These are phyloP conservation scores for Alternaria arbusti DNA, from an alignment of 2,329 filamentous ascomycete genomes.

Conservation along the genomic window DNA sequence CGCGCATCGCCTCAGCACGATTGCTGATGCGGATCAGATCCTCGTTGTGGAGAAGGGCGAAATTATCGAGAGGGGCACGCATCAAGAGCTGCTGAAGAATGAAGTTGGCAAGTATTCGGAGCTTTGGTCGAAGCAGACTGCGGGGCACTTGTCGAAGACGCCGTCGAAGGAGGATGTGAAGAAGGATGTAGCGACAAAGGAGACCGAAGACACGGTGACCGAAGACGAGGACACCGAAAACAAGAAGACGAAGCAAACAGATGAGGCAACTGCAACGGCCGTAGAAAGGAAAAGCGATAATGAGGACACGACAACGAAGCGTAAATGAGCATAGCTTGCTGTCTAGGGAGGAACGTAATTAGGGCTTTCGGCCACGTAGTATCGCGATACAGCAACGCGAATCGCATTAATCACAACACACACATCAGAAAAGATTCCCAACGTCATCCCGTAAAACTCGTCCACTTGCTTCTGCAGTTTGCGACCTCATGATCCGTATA, in stretches of 20 bases:
- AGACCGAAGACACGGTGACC: conserved; percentile 30
- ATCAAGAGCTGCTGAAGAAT: conserved; percentile 73
- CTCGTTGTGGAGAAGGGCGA: conserved; percentile 78
- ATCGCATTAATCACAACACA: background rate
- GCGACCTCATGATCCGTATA: background rate
- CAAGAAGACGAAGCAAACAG: conserved; percentile 9
- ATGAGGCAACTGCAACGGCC: conserved; percentile 22
- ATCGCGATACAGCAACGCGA: background rate
- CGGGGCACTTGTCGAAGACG: conserved; percentile 31
- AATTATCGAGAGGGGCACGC: conserved; percentile 79
- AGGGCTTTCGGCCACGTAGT: background rate
- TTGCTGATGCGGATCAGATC: conserved; percentile 85
- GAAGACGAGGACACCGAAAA: conserved; percentile 34
- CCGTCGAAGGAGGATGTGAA: conserved; percentile 24
- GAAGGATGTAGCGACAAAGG: conserved; percentile 13
- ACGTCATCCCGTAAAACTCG: background rate
- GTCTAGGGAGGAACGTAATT: background rate
- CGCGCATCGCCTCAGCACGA: conserved; percentile 82
- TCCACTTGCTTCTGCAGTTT: background rate
- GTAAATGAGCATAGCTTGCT: conserved; percentile 10
- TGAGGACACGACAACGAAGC: conserved; percentile 15
- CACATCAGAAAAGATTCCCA: background rate
- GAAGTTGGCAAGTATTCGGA: conserved; percentile 74
- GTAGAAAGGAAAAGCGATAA: conserved; percentile 16
- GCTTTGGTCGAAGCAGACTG: conserved; percentile 87